Evolutionary conservation across 139 green algal species (phyloP).

Genomic region (Yamagishiella unicocca): DNA sequence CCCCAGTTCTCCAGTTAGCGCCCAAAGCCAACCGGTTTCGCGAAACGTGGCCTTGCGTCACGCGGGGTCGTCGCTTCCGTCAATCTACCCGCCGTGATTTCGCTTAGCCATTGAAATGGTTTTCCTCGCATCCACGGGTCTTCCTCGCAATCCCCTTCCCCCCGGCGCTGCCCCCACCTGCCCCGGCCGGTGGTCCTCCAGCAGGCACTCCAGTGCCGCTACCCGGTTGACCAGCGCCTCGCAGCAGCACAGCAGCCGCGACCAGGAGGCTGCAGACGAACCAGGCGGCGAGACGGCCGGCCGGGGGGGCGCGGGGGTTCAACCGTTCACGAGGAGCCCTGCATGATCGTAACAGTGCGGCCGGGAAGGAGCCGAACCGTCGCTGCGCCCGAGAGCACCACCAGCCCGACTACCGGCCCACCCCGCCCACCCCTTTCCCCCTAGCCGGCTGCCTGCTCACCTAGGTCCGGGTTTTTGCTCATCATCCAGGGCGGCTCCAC

Average conservation of each 20-base stretch:
- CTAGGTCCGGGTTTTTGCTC: background rate
- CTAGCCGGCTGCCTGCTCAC: background rate
- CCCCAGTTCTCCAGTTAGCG: too few species aligned
- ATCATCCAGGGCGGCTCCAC: constrained; percentile 29
- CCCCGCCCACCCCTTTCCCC: background rate
- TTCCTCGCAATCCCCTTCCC: background rate
- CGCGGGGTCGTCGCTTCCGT: too few species aligned
- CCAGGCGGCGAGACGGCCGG: background rate
- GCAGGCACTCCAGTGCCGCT: constrained; percentile 9
- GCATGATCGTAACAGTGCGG: background rate
- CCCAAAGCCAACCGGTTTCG: too few species aligned
- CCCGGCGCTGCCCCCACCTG: background rate
- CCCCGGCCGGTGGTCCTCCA: constrained; percentile 6
- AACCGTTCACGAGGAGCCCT: background rate
- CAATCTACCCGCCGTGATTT: too few species aligned
- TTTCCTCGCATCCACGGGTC: too few species aligned
- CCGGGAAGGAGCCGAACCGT: background rate
- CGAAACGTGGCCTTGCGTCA: too few species aligned
- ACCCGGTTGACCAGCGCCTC: constrained; percentile 10
- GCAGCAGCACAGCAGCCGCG: background rate
- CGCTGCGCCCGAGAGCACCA: background rate
- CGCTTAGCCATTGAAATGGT: too few species aligned
- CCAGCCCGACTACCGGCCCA: too few species aligned
- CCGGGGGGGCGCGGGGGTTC: background rate
- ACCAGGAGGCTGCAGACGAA: background rate